A percentile compares a stretch with the other conserved stretches of the same genome.
Evolutionary conservation across 148 eudicot species (phyloP).

Genomic region (Silene conica): DNA sequence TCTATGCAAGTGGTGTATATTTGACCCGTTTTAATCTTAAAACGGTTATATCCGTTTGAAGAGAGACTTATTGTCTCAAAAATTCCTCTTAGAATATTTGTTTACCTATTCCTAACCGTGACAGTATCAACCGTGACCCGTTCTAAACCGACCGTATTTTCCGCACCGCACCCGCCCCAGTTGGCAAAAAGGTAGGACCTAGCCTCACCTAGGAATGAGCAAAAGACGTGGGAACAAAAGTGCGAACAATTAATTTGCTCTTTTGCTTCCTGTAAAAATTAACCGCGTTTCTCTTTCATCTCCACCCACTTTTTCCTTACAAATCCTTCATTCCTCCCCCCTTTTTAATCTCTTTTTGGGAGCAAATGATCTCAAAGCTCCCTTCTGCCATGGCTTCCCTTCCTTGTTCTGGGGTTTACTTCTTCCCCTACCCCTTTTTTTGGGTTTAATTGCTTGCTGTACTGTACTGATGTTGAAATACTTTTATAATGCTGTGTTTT

Average conservation of each 20-base stretch:
- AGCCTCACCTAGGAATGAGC: neutral
- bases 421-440: neutral
- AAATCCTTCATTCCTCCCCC: neutral
- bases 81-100: no score
- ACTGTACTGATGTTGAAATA: neutral
- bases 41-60: no score
- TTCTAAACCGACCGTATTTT: no score
- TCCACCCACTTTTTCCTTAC: neutral
- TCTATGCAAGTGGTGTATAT: no score
- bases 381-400: constrained; percentile 59
- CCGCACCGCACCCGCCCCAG: no score
- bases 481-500: neutral
- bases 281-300: neutral
- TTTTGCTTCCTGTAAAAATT: neutral
- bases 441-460: neutral
- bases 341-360: neutral
- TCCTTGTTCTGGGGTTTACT: constrained; percentile 50
- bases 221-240: neutral
- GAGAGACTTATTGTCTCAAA: no score
- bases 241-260: neutral
- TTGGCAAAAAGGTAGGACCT: neutral
- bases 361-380: constrained; percentile 44
- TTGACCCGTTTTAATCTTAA: no score
- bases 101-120: no score
- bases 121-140: no score